These are phyloP conservation scores for Kandelia obovata DNA, from an alignment of 345 rosid genomes.

Conservation along the genomic window DNA sequence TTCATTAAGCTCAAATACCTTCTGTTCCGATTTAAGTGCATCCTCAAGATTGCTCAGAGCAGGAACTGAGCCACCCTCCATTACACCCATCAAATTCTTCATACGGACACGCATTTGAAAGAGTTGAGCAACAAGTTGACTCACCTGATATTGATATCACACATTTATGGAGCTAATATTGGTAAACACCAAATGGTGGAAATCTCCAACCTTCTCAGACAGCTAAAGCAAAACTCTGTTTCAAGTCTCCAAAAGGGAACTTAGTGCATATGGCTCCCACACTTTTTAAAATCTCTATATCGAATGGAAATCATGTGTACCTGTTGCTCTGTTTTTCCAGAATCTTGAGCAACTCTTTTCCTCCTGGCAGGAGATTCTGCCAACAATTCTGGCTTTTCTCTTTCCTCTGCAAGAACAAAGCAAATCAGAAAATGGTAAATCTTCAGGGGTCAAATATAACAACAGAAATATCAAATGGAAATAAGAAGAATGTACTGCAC, in stretches of 20 bases:
- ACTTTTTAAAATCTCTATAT: background rate
- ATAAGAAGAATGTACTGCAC: background rate
- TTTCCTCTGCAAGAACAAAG: conserved; percentile 61
- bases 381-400: conserved; percentile 87
- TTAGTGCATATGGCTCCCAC: no score
- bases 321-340: conserved; percentile 90
- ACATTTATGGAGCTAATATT: conserved; percentile 5
- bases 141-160: conserved; percentile 52
- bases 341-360: conserved; percentile 75
- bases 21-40: conserved; percentile 70
- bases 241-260: no score
- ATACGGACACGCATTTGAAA: conserved; percentile 92
- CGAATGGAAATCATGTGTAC: conserved; percentile 27
- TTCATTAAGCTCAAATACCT: conserved; percentile 38
- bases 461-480: background rate
- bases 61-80: conserved; percentile 96
- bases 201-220: background rate
- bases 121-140: conserved; percentile 90
- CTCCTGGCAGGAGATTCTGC: conserved; percentile 83
- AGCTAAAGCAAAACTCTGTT: no score
- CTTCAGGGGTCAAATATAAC: background rate
- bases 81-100: conserved; percentile 94
- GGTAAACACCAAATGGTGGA: background rate
- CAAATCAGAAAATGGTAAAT: conserved; percentile 5
- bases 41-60: conserved; percentile 83